Base-by-base conservation (phyloP, 352 stramenopile species). In the Phytophthora sojae region DNA sequence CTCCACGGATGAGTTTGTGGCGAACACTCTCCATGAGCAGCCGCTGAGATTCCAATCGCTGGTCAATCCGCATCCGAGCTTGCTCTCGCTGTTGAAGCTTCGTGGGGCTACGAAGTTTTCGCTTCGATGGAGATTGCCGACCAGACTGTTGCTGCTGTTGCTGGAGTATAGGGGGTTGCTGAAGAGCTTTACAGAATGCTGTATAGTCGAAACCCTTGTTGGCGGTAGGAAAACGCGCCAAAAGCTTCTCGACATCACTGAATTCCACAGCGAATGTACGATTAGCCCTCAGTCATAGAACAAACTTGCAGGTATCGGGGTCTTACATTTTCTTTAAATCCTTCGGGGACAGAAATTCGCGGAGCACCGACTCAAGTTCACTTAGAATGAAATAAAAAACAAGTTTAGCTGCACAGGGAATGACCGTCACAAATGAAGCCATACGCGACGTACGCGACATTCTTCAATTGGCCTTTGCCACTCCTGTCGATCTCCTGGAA, bases 1-100 rank as follows among this genome's bases (percentile, higher is more conserved):
- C 57, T 0, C 84, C 84, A 12, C 64, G 77, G 9, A 90, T 67
- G 8, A 91, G 67, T 65, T 92, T 92, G 12, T 72, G 73, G 5
- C 82, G 82, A 51, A 91, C 80, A 37, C 77, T 85, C 21, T 81
- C 67, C 44, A 72, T 77, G 2, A 88, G 55, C 17, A 89, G 37
- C 0, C 81, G 73, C 54, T 91, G 85, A 0, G 69, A 75, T 56
- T 91, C 82, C 3, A 92, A 56, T 11, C 81, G 77, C 15, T 72
- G 66, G 45, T 90, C 82, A 0, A 90, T 69, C 4, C 80, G 82
- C 26, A 92, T 87, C 12, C 57, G 54, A 23, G 15, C 19, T 45
- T 69, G 53, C n/a, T 64, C 59, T 32, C 60, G 59, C n/a, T 57
- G 30, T 35, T 63, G 60, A 6, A n/a, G 30, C 21, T 67, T 71